A percentile compares a stretch with the other conserved stretches of the same genome.
These are phyloP conservation scores for Eimeria brunetti DNA, from an alignment of 169 alveolate species.

Conservation along the genomic window DNA sequence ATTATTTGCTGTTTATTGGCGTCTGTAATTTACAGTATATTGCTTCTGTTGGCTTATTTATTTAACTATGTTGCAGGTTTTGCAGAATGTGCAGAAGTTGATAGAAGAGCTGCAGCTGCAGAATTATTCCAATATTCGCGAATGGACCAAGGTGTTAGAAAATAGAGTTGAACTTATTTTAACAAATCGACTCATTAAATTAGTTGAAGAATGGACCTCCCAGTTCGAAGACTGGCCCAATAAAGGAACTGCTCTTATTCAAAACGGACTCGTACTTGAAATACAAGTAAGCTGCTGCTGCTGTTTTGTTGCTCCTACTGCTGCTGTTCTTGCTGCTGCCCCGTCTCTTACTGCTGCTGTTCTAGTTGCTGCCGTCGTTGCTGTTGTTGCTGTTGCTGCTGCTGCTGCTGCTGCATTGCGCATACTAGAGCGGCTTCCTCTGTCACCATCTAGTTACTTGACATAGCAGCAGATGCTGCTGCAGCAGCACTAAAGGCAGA, in stretches of 20 bases:
- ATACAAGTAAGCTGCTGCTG: constrained; percentile 58
- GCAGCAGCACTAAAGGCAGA: neutral
- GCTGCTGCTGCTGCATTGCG: too few relatives aligned
- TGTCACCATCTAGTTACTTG: too few relatives aligned
- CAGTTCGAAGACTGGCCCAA: constrained; percentile 84
- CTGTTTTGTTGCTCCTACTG: too few relatives aligned
- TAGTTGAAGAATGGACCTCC: constrained; percentile 80
- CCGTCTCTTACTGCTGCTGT: too few relatives aligned
- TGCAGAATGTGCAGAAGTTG: constrained; percentile 82
- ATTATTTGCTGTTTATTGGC: too few relatives aligned
- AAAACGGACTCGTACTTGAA: constrained; percentile 57
- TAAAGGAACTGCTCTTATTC: constrained; percentile 74
- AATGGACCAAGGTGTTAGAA: constrained; percentile 80
- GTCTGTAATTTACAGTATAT: too few relatives aligned
- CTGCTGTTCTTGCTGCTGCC: too few relatives aligned
- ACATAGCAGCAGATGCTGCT: neutral
- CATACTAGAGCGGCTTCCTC: too few relatives aligned
- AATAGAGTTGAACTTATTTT: constrained; percentile 70
- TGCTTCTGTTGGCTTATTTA: too few relatives aligned
- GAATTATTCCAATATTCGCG: constrained; percentile 81
- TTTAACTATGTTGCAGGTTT: too few relatives aligned
- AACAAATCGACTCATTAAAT: constrained; percentile 50
- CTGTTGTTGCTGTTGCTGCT: too few relatives aligned
- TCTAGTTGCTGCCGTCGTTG: too few relatives aligned
- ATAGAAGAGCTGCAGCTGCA: constrained; percentile 83